Evolutionary conservation across 2,329 filamentous ascomycete species (phyloP).

Genomic region (Fusarium sp.): DNA sequence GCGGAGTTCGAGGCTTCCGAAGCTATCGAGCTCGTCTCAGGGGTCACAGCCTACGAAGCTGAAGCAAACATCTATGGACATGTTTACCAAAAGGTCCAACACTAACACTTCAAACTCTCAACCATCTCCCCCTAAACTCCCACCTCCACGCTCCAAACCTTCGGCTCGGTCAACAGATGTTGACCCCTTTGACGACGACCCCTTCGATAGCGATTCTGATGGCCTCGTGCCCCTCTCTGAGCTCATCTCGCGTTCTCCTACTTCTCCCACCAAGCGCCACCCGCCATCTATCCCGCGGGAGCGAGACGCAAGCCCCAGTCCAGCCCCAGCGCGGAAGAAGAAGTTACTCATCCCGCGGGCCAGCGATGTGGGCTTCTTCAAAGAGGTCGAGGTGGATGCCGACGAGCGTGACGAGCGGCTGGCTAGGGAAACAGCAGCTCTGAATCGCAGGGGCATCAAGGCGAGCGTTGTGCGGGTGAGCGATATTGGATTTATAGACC

Average conservation of each 20-base stretch:
- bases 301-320: slow-evolving; percentile 21
- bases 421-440: slow-evolving; percentile 32
- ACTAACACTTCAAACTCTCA: slow-evolving; percentile 15
- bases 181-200: background rate
- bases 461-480: slow-evolving; percentile 44
- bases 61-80: slow-evolving; percentile 51
- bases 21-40: background rate
- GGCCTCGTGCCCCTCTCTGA: slow-evolving; percentile 33
- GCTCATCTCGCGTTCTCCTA: slow-evolving; percentile 10
- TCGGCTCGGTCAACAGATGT: background rate
- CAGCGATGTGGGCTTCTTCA: slow-evolving; percentile 55
- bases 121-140: background rate
- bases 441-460: slow-evolving; percentile 25
- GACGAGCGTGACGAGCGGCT: slow-evolving; percentile 43
- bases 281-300: background rate
- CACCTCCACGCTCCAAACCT: background rate
- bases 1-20: background rate
- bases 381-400: slow-evolving; percentile 45
- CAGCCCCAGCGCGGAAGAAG: slow-evolving; percentile 47
- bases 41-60: slow-evolving; percentile 27
- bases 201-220: slow-evolving; percentile 29
- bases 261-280: slow-evolving; percentile 22
- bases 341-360: slow-evolving; percentile 54
- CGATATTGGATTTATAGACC: slow-evolving; percentile 50
- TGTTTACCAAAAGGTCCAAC: slow-evolving; percentile 39